Evolutionary conservation across 495 filamentous ascomycete genomes (phyloP), one percentile per base, ranked within the genome.

Genomic region (Aspergillus incahuasiensis): DNA sequence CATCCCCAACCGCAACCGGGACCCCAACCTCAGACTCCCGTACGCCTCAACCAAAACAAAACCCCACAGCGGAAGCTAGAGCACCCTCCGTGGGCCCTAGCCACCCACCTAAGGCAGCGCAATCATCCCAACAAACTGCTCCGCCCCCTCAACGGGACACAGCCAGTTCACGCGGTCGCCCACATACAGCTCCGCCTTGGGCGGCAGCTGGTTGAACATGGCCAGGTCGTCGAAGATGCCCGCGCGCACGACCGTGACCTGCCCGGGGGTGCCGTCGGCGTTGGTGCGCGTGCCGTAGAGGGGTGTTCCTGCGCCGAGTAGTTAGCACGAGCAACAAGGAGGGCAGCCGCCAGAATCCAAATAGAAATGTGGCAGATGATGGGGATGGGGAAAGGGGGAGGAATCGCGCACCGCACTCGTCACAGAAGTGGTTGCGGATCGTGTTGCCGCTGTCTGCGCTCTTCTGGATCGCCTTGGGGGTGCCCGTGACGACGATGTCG

Each of bases 341-440:
- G n/a, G n/a, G n/a, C n/a, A n/a, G n/a, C n/a, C n/a, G n/a, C n/a
- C n/a, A n/a, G n/a, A n/a, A n/a, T n/a, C n/a, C n/a, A n/a, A n/a
- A n/a, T n/a, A n/a, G n/a, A n/a, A n/a, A n/a, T n/a, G n/a, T n/a
- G n/a, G n/a, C n/a, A n/a, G n/a, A n/a, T n/a, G n/a, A n/a, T n/a
- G n/a, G n/a, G n/a, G n/a, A n/a, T n/a, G n/a, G n/a, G n/a, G 25
- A 28, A 28, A 28, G 25, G 25, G 3, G 25, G 25, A 28, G 49
- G n/a, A 30, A 46, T 40, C 62, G 13, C 66, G 48, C 1, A 72
- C 71, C 71, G 63, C 71, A 74, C 20, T 74, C 70, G 0, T 68
- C 44, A 52, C 71, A 74, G 56, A 71, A 71, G 58, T 67, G 71
- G 21, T 73, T 74, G 50, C 40, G 61, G 1, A 73, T 52, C 15